phyloP scores from a whole-genome alignment of 2,329 filamentous ascomycete genomes.

The Shiraia sp. region DNA sequence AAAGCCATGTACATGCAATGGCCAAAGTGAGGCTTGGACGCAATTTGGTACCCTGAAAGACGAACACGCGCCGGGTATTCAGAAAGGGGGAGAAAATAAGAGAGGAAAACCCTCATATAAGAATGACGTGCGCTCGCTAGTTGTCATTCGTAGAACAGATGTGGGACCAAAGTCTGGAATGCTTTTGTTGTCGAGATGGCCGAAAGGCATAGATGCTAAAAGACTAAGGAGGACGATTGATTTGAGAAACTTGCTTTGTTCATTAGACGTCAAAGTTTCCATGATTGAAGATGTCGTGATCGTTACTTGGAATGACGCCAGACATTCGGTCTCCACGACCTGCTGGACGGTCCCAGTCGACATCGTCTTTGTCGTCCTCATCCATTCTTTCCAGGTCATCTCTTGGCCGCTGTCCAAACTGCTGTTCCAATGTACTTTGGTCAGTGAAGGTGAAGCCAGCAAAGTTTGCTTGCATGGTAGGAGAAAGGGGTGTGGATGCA shows the following conservation, averaged over 20 bases:
- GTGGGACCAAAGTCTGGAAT: conserved; percentile 30
- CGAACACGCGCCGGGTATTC: conserved; percentile 34
- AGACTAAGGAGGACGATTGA: conserved; percentile 7
- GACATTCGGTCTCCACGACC: conserved; percentile 56
- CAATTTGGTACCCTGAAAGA: conserved; percentile 25
- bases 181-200: conserved; percentile 35
- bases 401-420: conserved; percentile 58
- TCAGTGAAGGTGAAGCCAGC: conserved; percentile 99
- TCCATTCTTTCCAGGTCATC: conserved; percentile 51
- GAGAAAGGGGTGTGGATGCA: conserved; percentile 88
- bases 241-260: conserved; percentile 6
- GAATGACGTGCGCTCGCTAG: conserved; percentile 21
- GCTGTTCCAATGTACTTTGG: conserved; percentile 89
- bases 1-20: conserved; percentile 1
- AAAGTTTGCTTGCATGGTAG: conserved; percentile 97
- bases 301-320: conserved; percentile 51
- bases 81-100: no score
- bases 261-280: conserved; percentile 44
- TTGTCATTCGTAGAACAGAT: conserved; percentile 15
- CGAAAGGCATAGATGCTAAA: conserved; percentile 15
- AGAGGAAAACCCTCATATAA: conserved; percentile 22
- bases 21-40: conserved; percentile 19
- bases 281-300: conserved; percentile 55
- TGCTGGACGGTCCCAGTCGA: conserved; percentile 47
- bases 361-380: conserved; percentile 48